A percentile compares a stretch with the other conserved stretches of the same genome.
Evolutionary conservation across 176 grass and related monocot genomes (phyloP).

Genomic region (Dendrocalamus sinicus): DNA sequence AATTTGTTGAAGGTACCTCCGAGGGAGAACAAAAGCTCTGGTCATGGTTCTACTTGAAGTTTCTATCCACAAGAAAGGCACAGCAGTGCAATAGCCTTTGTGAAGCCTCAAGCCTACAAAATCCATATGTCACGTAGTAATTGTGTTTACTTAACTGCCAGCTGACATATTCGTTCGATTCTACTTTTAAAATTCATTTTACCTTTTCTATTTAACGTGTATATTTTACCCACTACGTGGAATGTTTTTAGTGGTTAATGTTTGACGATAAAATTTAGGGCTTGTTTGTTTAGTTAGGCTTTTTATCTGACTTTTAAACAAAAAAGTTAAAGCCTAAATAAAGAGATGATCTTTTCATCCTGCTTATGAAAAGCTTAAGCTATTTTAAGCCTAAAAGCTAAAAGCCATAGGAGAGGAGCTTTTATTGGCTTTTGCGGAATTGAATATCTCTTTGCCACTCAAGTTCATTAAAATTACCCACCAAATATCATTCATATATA

Average conservation of each 20-base stretch:
- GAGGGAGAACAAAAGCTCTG: slow-evolving; percentile 50
- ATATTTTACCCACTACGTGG: slow-evolving; percentile 34
- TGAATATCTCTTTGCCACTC: too few species aligned
- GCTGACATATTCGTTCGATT: slow-evolving; percentile 52
- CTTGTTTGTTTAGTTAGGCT: too few species aligned
- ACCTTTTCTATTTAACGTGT: not conserved
- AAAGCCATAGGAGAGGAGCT: too few species aligned
- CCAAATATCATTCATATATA: too few species aligned
- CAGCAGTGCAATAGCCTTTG: not conserved
- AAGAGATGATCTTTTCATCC: too few species aligned
- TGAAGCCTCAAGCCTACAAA: not conserved
- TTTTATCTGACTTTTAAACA: too few species aligned
- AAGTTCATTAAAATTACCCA: too few species aligned
- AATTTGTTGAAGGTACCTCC: slow-evolving; percentile 64
- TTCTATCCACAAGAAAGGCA: not conserved
- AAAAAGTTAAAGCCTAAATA: too few species aligned
- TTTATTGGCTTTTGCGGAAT: too few species aligned
- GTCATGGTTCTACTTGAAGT: slow-evolving; percentile 51
- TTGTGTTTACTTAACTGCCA: slow-evolving; percentile 26
- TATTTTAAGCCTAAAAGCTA: too few species aligned
- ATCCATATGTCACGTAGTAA: not conserved
- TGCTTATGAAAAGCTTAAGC: too few species aligned
- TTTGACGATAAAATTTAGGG: not conserved
- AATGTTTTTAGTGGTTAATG: not conserved
- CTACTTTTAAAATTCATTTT: slow-evolving; percentile 33